Evolutionary conservation across 1,139 yeast species (phyloP).

Genomic region (Yamadazyma siamensis): DNA sequence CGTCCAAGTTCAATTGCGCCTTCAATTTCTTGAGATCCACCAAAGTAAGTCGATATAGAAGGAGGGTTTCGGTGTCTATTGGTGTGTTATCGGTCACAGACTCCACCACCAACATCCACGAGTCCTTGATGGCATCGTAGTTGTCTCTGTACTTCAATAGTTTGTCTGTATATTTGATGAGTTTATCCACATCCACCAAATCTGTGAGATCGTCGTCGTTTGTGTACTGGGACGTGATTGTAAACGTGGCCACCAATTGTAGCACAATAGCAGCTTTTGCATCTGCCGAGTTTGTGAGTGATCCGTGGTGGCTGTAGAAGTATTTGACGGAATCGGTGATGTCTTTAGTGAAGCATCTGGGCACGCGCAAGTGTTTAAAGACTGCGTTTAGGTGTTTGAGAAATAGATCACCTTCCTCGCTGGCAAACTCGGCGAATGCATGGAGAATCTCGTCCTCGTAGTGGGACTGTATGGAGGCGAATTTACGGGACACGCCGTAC

Average conservation of each 20-base stretch:
- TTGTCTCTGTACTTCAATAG: constrained; percentile 35
- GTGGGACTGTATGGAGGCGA: constrained; percentile 15
- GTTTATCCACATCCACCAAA: constrained; percentile 41
- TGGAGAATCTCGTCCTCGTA: constrained; percentile 35
- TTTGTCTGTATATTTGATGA: constrained; percentile 24
- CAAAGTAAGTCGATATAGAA: constrained; percentile 22
- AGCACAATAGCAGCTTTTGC: constrained; percentile 22
- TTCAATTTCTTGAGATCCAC: constrained; percentile 34
- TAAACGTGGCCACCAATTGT: constrained; percentile 27
- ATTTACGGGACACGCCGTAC: constrained; percentile 10
- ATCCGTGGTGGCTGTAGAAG: constrained; percentile 25
- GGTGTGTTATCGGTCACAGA: constrained; percentile 11
- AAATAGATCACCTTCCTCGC: constrained; percentile 27
- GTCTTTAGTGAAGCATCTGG: constrained; percentile 31
- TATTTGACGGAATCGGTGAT: constrained; percentile 30
- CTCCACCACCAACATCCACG: constrained; percentile 35
- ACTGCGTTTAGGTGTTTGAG: constrained; percentile 25
- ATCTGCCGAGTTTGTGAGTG: constrained; percentile 4
- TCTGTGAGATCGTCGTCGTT: constrained; percentile 28
- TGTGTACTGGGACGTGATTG: constrained; percentile 22
- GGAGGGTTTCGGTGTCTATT: constrained; percentile 5
- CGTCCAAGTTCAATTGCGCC: constrained; percentile 24
- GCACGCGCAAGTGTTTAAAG: constrained; percentile 25
- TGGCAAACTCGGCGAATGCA: constrained; percentile 23
- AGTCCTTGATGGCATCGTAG: constrained; percentile 24